Base-by-base conservation (phyloP, 2,329 filamentous ascomycete species). In the Clarireedia monteithiana region DNA sequence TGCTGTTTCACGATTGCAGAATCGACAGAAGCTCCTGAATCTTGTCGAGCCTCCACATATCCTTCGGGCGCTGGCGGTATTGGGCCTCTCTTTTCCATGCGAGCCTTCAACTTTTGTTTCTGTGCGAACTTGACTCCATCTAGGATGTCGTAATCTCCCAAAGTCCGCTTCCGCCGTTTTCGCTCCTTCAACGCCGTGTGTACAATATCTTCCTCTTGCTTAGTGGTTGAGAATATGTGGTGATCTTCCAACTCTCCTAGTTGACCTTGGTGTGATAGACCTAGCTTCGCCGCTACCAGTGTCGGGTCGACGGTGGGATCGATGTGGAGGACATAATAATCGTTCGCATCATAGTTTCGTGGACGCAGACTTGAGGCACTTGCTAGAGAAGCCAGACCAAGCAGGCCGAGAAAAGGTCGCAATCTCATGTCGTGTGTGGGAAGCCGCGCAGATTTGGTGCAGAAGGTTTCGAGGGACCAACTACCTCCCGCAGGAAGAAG, bases 241-340 rank as follows among this genome's bases (percentile, higher is more conserved):
- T 97, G 92, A 68, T 86, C 81, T 48, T 81, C 75, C 42, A 99
- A 79, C 66, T 89, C 82, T 62, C 88, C 88, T 17, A 97, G 78
- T 48, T 82, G 82, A 39, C 92, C 92, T 66, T 96, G 88, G 71
- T 96, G 85, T 46, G 80, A 77, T 48, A 96, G 76, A 20, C 89
- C 90, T 7, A 99, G 75, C 23, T 83, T 78, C 47, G 76, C 74
- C 27, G 91, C 91, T 60, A 96, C 77, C 42, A 86, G 77, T 24
- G 80, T 73, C 15, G 91, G 90, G 14, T 83, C 77, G 6, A 81
- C 77, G 39, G 80, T 76, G 12, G 81, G 74, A 58, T 86, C 82
- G 66, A 99, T 80, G 63, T 96, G 88, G 48, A 99, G 78, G 61
- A 95, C 91, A 70, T 97, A 96, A 74, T 95, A 97, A 72, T 99